These are phyloP conservation scores for Nothophaeocryptopus gaeumannii DNA, from an alignment of 2,329 filamentous ascomycete species.

Conservation along the genomic window DNA sequence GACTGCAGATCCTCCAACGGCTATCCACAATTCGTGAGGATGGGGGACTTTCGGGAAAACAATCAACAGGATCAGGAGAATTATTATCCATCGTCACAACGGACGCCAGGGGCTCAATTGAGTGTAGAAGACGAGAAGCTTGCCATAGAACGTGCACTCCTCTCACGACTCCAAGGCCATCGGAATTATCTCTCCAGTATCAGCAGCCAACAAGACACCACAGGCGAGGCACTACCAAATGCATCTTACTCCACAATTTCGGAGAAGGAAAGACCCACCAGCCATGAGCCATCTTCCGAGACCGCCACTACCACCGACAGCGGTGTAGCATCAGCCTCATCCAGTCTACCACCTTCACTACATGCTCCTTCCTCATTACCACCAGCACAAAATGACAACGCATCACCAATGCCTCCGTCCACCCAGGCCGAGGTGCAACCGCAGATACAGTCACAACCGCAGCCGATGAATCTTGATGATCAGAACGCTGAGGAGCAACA, in stretches of 20 bases:
- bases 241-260: neutral
- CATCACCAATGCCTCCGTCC: neutral
- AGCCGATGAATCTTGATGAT: constrained; percentile 9
- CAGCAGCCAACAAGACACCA: neutral
- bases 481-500: constrained; percentile 36
- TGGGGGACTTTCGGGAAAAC: no score
- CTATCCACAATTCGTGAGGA: no score
- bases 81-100: no score
- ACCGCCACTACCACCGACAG: constrained; percentile 6
- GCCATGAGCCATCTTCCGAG: constrained; percentile 1
- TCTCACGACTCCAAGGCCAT: constrained; percentile 17
- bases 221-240: neutral
- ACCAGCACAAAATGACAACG: neutral
- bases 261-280: neutral
- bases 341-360: neutral
- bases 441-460: constrained; percentile 6
- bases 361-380: constrained; percentile 1
- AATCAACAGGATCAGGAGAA: no score
- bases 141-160: constrained; percentile 20
- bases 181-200: constrained; percentile 15
- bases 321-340: constrained; percentile 1
- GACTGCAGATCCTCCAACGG: no score
- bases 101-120: neutral
- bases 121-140: constrained; percentile 4
- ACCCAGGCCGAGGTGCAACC: no score